Evolutionary conservation across 1,284 basidiomycete species (phyloP).

Genomic region (Volvariella volvacea): DNA sequence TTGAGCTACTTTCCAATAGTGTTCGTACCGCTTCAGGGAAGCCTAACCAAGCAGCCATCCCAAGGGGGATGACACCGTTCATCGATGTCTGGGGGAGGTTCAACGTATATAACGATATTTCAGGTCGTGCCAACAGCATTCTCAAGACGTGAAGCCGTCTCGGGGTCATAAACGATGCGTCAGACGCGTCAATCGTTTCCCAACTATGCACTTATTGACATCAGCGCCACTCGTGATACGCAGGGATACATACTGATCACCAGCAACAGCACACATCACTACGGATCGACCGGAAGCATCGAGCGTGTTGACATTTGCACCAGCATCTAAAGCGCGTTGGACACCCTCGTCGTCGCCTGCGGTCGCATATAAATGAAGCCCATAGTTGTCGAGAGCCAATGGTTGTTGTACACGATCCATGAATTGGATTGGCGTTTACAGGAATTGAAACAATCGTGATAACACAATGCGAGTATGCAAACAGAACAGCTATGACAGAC

Average conservation of each 20-base stretch:
- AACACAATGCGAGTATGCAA: neutral
- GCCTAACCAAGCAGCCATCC: slow-evolving; percentile 70
- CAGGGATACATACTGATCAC: slow-evolving; percentile 48
- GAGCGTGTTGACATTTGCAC: slow-evolving; percentile 60
- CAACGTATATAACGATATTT: slow-evolving; percentile 57
- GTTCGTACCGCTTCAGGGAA: slow-evolving; percentile 47
- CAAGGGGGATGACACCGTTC: slow-evolving; percentile 66
- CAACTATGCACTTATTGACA: slow-evolving; percentile 34
- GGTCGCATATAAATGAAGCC: slow-evolving; percentile 51
- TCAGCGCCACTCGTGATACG: neutral
- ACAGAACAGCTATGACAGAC: slow-evolving; percentile 1
- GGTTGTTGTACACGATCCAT: slow-evolving; percentile 23
- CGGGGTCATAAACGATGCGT: slow-evolving; percentile 54
- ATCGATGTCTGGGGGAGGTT: slow-evolving; percentile 61
- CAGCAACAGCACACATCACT: slow-evolving; percentile 61
- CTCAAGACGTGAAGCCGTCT: slow-evolving; percentile 50
- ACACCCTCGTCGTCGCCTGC: slow-evolving; percentile 49
- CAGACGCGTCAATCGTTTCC: slow-evolving; percentile 57
- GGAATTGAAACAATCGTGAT: slow-evolving; percentile 5
- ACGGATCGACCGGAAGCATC: slow-evolving; percentile 54
- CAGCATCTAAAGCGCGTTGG: slow-evolving; percentile 42
- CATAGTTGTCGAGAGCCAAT: slow-evolving; percentile 35
- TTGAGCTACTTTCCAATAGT: slow-evolving; percentile 52
- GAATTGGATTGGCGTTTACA: slow-evolving; percentile 10
- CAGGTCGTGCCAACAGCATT: slow-evolving; percentile 43